Percentiles rank a stretch among this genome's conserved stretches.
phyloP scores from a whole-genome alignment of 2,329 filamentous ascomycete species.

The Chaetomium sp. region DNA sequence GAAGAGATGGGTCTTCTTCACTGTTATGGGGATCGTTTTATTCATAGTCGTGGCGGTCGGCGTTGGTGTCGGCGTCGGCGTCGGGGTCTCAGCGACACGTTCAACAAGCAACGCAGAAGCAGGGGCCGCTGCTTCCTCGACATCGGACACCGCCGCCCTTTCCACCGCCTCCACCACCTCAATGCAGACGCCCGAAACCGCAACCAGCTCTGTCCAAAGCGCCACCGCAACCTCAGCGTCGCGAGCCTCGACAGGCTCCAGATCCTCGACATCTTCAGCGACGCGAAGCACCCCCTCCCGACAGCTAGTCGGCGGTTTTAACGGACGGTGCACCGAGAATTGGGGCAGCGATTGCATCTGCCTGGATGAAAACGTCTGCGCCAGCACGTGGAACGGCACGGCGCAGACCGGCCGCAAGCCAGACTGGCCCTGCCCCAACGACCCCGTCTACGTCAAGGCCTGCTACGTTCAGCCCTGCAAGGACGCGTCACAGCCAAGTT shows the following conservation, averaged over 20 bases:
- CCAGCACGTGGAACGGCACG: not conserved
- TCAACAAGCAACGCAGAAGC: not conserved
- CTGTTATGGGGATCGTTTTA: not conserved
- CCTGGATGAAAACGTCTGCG: not conserved
- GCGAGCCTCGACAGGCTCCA: not conserved
- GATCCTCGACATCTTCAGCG: not conserved
- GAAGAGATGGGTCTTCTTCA: slow-evolving; percentile 8
- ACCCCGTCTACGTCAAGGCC: not conserved
- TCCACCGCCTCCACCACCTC: not conserved
- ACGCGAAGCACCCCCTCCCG: not conserved
- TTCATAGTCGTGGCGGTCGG: not conserved
- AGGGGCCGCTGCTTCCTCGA: not conserved
- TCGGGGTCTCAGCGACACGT: not conserved
- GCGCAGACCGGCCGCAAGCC: not conserved
- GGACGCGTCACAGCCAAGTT: not conserved
- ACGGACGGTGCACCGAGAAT: not conserved
- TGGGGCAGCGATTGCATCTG: slow-evolving; percentile 16
- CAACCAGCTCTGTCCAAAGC: not conserved
- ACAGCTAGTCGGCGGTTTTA: not conserved
- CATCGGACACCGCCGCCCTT: not conserved
- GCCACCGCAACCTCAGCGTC: not conserved
- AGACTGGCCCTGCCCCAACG: slow-evolving; percentile 5
- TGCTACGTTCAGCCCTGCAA: slow-evolving; percentile 1
- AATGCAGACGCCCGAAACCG: not conserved
- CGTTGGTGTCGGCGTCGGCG: slow-evolving; percentile 1